These are phyloP conservation scores for Auriscalpium microsporum DNA, from an alignment of 768 basidiomycete species.

Conservation along the genomic window DNA sequence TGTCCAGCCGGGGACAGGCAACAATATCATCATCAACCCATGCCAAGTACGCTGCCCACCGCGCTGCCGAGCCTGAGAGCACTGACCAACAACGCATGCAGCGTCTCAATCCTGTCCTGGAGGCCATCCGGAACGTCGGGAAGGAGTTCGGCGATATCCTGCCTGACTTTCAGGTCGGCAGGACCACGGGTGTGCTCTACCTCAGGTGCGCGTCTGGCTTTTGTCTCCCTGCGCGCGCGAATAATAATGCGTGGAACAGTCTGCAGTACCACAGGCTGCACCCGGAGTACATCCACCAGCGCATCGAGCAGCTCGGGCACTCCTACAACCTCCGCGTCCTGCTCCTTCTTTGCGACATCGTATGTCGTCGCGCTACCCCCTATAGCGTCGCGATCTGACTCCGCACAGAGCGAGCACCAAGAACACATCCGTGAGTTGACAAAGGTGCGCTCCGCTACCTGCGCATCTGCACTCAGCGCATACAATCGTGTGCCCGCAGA, in stretches of 20 bases:
- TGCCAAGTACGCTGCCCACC: slow-evolving; percentile 18
- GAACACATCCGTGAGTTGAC: slow-evolving; percentile 90
- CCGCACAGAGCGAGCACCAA: slow-evolving; percentile 78
- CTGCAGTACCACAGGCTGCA: slow-evolving; percentile 92
- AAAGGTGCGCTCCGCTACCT: slow-evolving; percentile 39
- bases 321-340: slow-evolving; percentile 80
- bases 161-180: slow-evolving; percentile 92
- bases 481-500: slow-evolving; percentile 28
- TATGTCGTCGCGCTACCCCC: slow-evolving; percentile 30
- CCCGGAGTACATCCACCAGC: slow-evolving; percentile 90
- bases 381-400: neutral
- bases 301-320: slow-evolving; percentile 79
- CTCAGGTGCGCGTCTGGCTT: slow-evolving; percentile 51
- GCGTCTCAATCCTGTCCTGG: slow-evolving; percentile 85
- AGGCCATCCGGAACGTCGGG: slow-evolving; percentile 77
- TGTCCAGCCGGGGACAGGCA: slow-evolving; percentile 24
- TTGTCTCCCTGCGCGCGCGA: neutral
- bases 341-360: slow-evolving; percentile 87
- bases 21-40: slow-evolving; percentile 26
- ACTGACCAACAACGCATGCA: slow-evolving; percentile 22
- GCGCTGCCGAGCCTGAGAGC: neutral
- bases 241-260: slow-evolving; percentile 31
- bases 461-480: neutral
- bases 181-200: slow-evolving; percentile 86
- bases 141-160: slow-evolving; percentile 94